phyloP scores from a whole-genome alignment of 1,284 basidiomycete genomes.

The Gomphus sp. region DNA sequence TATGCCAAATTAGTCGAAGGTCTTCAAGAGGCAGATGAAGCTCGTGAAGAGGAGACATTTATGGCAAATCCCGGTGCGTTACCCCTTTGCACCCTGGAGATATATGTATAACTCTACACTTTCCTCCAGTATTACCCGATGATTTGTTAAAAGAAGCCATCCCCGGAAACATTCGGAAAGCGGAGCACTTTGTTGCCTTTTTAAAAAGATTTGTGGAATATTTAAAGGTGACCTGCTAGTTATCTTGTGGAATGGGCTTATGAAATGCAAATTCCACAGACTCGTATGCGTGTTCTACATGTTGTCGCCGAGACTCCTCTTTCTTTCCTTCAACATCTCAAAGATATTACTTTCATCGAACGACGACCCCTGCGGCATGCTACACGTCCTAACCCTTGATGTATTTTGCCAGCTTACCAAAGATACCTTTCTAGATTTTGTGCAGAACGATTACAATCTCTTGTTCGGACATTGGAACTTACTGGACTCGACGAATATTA shows the following conservation, averaged over 20 bases:
- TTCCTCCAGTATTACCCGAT: constrained; percentile 71
- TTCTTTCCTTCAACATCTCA: constrained; percentile 97
- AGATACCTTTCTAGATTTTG: constrained; percentile 64
- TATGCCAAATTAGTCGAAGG: constrained; percentile 97
- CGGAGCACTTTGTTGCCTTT: constrained; percentile 99
- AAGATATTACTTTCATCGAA: constrained; percentile 99
- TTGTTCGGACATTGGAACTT: constrained; percentile 90
- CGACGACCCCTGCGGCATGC: constrained; percentile 79
- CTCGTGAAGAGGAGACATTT: constrained; percentile 73
- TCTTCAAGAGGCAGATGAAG: constrained; percentile 65
- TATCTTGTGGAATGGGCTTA: not conserved
- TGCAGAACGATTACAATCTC: constrained; percentile 88
- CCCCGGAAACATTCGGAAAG: constrained; percentile 97
- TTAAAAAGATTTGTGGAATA: constrained; percentile 98
- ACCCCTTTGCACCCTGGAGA: not conserved
- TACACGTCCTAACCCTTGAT: constrained; percentile 1
- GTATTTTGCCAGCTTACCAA: not conserved
- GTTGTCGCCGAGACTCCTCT: constrained; percentile 99
- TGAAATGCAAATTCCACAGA: constrained; percentile 38
- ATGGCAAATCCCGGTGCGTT: constrained; percentile 79
- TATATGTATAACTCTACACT: constrained; percentile 5
- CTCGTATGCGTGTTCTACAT: constrained; percentile 96
- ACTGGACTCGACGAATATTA: constrained; percentile 88
- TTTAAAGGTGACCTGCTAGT: constrained; percentile 63
- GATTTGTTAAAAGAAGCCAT: constrained; percentile 94